phyloP scores from a whole-genome alignment of 192 early-diverging fungal species.

The Dispira parvispora region DNA sequence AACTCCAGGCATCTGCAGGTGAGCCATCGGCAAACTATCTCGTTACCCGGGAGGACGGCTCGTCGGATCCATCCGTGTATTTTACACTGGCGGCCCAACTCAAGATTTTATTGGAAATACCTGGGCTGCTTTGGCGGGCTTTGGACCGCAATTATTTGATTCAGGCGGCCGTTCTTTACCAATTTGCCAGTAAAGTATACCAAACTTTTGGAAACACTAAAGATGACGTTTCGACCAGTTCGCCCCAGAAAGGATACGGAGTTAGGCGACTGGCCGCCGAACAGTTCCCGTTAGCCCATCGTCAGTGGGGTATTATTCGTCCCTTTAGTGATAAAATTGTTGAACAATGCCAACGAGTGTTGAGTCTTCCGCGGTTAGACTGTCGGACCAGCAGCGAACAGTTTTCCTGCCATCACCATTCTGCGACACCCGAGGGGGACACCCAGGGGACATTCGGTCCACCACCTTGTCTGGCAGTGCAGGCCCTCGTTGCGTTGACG shows the following conservation, averaged over 20 bases:
- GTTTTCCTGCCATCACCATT: too few species aligned
- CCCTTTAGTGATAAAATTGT: background rate
- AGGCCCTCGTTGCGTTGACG: background rate
- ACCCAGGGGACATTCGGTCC: too few species aligned
- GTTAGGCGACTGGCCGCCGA: background rate
- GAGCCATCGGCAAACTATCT: background rate
- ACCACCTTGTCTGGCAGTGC: background rate
- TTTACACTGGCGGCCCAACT: background rate
- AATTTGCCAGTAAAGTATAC: background rate
- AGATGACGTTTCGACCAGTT: background rate
- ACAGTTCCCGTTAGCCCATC: slow-evolving; percentile 1
- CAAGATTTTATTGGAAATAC: slow-evolving; percentile 6
- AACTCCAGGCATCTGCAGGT: too few species aligned
- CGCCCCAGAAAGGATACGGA: background rate
- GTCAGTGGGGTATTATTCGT: slow-evolving; percentile 2
- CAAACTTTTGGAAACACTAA: background rate
- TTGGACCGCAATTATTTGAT: slow-evolving; percentile 1
- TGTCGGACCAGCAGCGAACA: background rate
- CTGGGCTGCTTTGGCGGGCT: background rate
- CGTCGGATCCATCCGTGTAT: background rate
- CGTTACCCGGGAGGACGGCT: background rate
- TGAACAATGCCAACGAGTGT: background rate
- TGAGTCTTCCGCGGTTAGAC: background rate
- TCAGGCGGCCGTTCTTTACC: slow-evolving; percentile 6
- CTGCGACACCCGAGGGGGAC: too few species aligned